Evolutionary conservation across 768 basidiomycete species (phyloP).

Genomic region (Leccinum boreale): DNA sequence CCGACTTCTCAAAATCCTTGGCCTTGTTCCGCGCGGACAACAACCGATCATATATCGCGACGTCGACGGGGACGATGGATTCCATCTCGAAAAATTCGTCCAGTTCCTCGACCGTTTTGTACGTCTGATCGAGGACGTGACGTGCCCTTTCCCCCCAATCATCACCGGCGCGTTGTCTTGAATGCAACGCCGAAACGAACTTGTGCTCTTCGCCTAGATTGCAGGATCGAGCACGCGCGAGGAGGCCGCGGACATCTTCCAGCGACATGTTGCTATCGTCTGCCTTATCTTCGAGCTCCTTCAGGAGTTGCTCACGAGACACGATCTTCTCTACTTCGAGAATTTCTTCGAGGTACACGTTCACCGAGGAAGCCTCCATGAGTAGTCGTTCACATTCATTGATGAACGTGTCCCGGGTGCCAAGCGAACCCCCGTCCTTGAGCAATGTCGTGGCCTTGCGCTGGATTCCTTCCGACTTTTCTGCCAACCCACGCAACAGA

Average conservation of each 20-base stretch:
- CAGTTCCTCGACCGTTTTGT: constrained; percentile 74
- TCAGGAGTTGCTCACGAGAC: constrained; percentile 71
- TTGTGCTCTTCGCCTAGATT: constrained; percentile 63
- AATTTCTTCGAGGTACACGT: constrained; percentile 81
- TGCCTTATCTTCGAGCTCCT: constrained; percentile 69
- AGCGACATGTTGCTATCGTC: constrained; percentile 66
- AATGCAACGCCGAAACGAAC: constrained; percentile 59
- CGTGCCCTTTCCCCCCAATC: constrained; percentile 77
- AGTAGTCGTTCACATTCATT: constrained; percentile 71
- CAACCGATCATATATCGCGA: constrained; percentile 61
- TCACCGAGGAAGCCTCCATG: constrained; percentile 68
- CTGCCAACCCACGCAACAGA: constrained; percentile 49
- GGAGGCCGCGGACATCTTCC: constrained; percentile 71
- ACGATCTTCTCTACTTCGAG: constrained; percentile 76
- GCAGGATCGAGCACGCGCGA: constrained; percentile 68
- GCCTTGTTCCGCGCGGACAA: constrained; percentile 64
- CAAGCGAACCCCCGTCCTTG: constrained; percentile 36
- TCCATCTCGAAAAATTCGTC: constrained; percentile 69
- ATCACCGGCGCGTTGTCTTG: constrained; percentile 62
- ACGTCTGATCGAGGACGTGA: constrained; percentile 59
- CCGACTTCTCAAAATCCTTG: constrained; percentile 77
- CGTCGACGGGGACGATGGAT: constrained; percentile 65
- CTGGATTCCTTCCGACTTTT: constrained; percentile 64
- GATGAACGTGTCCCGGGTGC: constrained; percentile 55
- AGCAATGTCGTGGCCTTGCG: constrained; percentile 54